Evolutionary conservation across 176 grass and related monocot genomes (phyloP).

Genomic region (Ensete ventricosum): DNA sequence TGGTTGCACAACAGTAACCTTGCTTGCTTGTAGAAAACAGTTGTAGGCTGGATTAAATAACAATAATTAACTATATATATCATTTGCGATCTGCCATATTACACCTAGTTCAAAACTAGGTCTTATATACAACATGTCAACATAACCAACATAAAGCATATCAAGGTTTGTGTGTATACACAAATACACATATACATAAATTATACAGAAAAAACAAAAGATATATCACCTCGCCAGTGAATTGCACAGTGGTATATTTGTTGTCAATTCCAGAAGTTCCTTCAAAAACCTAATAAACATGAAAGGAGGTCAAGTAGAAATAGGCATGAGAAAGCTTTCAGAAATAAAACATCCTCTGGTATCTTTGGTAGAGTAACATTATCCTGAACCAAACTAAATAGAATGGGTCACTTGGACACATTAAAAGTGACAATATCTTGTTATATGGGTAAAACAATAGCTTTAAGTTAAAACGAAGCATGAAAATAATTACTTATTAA

Average conservation of each 20-base stretch:
- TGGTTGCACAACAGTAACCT: too few relatives aligned
- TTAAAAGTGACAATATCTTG: background rate
- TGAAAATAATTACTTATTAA: background rate
- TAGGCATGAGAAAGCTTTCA: background rate
- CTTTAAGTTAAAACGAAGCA: background rate
- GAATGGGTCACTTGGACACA: background rate
- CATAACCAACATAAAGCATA: constrained; percentile 10
- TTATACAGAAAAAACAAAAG: constrained; percentile 17
- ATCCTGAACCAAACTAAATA: background rate
- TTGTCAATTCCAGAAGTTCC: constrained; percentile 98
- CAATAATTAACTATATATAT: background rate
- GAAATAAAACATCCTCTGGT: background rate
- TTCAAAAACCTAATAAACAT: constrained; percentile 76
- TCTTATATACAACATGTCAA: background rate
- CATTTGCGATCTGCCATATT: background rate
- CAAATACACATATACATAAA: background rate
- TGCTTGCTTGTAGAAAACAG: background rate
- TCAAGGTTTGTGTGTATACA: constrained; percentile 11
- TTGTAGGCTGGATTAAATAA: background rate
- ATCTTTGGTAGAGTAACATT: background rate
- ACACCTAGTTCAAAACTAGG: background rate
- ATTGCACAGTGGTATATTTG: constrained; percentile 98
- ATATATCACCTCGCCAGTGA: constrained; percentile 86
- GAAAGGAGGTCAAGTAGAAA: background rate
- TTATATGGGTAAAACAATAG: background rate